A percentile compares a stretch with the other conserved stretches of the same genome.
Conservation (phyloP, 192 early-diverging fungal species). For the Gorgonomyces haynaldii region DNA sequence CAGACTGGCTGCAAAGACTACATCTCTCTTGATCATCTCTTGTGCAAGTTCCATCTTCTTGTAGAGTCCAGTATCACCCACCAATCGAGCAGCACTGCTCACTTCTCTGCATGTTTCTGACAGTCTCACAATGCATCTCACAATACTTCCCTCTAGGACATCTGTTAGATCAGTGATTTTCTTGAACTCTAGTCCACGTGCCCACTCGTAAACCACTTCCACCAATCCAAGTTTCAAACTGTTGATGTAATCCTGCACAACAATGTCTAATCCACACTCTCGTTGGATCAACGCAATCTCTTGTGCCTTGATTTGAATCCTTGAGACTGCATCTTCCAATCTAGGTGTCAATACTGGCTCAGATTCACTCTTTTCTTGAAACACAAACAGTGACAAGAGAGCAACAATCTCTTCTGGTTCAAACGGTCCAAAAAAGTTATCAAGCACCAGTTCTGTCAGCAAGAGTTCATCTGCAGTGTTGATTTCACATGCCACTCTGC, state of each 20-base stretch:
- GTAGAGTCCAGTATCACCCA: conserved; percentile 80
- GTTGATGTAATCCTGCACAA: conserved; percentile 22
- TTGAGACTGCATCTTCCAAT: conserved; percentile 43
- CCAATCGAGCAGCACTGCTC: conserved; percentile 65
- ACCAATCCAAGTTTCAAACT: conserved; percentile 74
- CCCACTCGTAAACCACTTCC: conserved; percentile 98
- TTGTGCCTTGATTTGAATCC: conserved; percentile 55
- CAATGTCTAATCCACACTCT: conserved; percentile 51
- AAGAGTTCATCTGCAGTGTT: conserved; percentile 92
- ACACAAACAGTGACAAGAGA: conserved; percentile 86
- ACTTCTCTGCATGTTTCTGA: conserved; percentile 90
- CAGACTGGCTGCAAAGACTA: conserved; percentile 91
- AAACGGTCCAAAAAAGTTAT: conserved; percentile 80
- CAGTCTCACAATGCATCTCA: conserved; percentile 84
- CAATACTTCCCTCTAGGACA: conserved; percentile 87
- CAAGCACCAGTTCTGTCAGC: conserved; percentile 85
- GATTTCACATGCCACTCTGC: conserved; percentile 93
- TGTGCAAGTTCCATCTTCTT: conserved; percentile 86
- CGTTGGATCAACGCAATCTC: conserved; percentile 64
- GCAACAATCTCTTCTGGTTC: conserved; percentile 91
- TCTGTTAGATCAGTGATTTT: conserved; percentile 87
- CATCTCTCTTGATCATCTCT: conserved; percentile 79
- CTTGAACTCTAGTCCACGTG: conserved; percentile 79
- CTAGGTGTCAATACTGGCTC: conserved; percentile 55
- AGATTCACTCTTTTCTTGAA: conserved; percentile 73